Percentiles rank a stretch among this genome's conserved stretches.
Conservation (phyloP, 176 grass and related monocot species). For the Canna indica region DNA sequence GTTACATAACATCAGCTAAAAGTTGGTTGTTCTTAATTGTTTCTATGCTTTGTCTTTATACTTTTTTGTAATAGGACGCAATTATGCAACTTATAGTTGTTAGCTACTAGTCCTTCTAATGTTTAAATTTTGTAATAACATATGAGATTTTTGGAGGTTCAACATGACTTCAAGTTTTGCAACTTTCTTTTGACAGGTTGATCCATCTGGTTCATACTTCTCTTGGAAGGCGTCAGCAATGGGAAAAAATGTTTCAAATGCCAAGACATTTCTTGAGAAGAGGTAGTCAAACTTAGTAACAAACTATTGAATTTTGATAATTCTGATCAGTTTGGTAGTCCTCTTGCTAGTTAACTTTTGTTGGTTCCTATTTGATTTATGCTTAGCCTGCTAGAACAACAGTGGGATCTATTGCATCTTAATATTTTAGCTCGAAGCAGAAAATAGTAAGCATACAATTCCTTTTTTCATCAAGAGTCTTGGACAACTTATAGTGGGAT, state of each 20-base stretch:
- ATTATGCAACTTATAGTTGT: not conserved
- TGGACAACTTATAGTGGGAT: no score
- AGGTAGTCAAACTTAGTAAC: slow-evolving; percentile 36
- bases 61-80: not conserved
- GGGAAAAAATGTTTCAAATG: slow-evolving; percentile 97
- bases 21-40: not conserved
- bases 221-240: slow-evolving; percentile 99
- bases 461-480: no score
- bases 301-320: no score
- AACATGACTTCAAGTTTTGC: slow-evolving; percentile 20
- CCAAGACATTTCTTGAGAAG: slow-evolving; percentile 96
- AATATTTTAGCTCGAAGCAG: no score
- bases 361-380: no score
- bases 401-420: no score
- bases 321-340: no score
- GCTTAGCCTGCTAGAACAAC: no score
- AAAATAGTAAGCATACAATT: no score
- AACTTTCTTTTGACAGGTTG: slow-evolving; percentile 46
- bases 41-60: not conserved
- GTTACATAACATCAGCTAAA: no score
- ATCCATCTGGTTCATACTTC: slow-evolving; percentile 96
- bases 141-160: no score
- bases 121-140: not conserved
- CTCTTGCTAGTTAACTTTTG: no score
- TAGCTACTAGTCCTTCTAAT: not conserved